Evolutionary conservation across 345 rosid genomes (phyloP).

Genomic region (Dipteronia dyeriana): DNA sequence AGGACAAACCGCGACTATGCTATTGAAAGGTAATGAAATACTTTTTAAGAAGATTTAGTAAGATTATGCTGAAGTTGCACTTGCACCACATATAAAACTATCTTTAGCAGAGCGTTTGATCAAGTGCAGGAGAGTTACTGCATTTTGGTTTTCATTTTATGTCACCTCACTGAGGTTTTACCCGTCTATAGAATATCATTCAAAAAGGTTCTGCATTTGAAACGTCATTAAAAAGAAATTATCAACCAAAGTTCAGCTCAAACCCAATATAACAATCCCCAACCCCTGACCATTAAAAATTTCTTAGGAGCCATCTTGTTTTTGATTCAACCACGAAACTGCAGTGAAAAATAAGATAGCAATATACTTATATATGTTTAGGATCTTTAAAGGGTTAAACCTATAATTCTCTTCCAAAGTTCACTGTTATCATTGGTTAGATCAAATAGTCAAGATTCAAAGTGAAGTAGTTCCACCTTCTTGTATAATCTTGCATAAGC

Average conservation of each 20-base stretch:
- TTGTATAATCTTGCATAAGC: slow-evolving; percentile 67
- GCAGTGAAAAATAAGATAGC: background rate
- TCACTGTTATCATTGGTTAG: background rate
- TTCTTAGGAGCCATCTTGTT: background rate
- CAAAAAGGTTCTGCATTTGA: background rate
- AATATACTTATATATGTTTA: too few species aligned
- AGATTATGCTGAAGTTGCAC: background rate
- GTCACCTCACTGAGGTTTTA: background rate
- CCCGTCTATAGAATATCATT: background rate
- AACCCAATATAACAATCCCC: background rate
- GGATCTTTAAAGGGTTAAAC: background rate
- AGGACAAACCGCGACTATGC: background rate
- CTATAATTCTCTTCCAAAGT: background rate
- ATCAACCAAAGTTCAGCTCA: background rate
- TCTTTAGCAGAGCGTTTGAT: background rate
- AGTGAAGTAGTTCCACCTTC: slow-evolving; percentile 43
- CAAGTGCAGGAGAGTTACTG: background rate
- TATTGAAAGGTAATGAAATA: background rate
- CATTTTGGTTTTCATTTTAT: background rate
- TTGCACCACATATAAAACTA: background rate
- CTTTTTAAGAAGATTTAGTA: background rate
- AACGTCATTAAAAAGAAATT: background rate
- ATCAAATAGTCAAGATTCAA: slow-evolving; percentile 11
- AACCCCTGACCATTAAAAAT: background rate
- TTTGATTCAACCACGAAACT: background rate